phyloP scores from a whole-genome alignment of 768 basidiomycete genomes.

The Russula vinacea region DNA sequence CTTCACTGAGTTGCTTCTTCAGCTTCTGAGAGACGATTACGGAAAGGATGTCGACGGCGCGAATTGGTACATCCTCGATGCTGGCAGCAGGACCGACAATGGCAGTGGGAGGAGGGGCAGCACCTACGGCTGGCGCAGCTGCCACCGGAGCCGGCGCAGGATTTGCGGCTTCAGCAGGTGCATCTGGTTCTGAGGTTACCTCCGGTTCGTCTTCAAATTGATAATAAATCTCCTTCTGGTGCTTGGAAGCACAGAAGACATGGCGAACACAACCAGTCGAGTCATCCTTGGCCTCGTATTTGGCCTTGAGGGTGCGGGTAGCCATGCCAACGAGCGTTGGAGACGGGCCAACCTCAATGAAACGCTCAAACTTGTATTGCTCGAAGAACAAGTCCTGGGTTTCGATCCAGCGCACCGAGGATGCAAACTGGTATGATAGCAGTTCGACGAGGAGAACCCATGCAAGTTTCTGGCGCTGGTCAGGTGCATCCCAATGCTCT shows the following conservation, averaged over 20 bases:
- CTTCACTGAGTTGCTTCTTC: slow-evolving; percentile 89
- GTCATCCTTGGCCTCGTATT: slow-evolving; percentile 89
- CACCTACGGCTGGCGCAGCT: slow-evolving; percentile 39
- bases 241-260: slow-evolving; percentile 92
- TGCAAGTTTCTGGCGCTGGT: slow-evolving; percentile 88
- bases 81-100: slow-evolving; percentile 47
- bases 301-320: slow-evolving; percentile 81
- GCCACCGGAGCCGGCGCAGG: slow-evolving; percentile 35
- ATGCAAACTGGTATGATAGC: slow-evolving; percentile 96
- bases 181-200: slow-evolving; percentile 39
- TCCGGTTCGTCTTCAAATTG: slow-evolving; percentile 84
- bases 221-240: slow-evolving; percentile 96
- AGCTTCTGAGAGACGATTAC: slow-evolving; percentile 95
- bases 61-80: slow-evolving; percentile 88
- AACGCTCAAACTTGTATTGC: slow-evolving; percentile 81
- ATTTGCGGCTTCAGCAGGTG: slow-evolving; percentile 35
- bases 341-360: slow-evolving; percentile 94
- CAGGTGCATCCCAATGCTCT: slow-evolving; percentile 77
- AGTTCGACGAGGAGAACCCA: slow-evolving; percentile 97
- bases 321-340: slow-evolving; percentile 97
- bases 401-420: slow-evolving; percentile 98
- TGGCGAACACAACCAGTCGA: slow-evolving; percentile 72
- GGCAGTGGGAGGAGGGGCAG: slow-evolving; percentile 43
- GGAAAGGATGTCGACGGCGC: slow-evolving; percentile 82
- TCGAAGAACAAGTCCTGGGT: slow-evolving; percentile 94